A percentile compares a stretch with the other conserved stretches of the same genome.
phyloP scores from a whole-genome alignment of 2,329 filamentous ascomycete species.

The Beauveria asiatica region DNA sequence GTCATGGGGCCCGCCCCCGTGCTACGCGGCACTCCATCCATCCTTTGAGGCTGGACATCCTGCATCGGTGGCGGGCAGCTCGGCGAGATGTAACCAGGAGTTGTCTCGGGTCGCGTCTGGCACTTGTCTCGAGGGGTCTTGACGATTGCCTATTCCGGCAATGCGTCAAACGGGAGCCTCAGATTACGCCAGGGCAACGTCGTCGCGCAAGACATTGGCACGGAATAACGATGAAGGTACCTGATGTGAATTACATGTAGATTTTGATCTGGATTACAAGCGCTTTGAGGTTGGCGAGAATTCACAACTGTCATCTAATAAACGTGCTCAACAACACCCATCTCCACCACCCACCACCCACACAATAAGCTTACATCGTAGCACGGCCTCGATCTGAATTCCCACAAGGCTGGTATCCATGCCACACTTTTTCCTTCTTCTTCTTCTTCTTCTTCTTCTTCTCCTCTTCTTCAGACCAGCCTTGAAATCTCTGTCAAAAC shows the following conservation, averaged over 20 bases:
- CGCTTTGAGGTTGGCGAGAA: neutral
- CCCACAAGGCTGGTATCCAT: neutral
- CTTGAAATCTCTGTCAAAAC: neutral
- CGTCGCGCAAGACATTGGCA: too few species aligned
- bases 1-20: neutral
- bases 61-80: neutral
- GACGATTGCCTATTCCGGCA: conserved; percentile 13
- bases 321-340: neutral
- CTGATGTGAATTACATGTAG: neutral
- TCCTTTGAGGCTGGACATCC: too few species aligned
- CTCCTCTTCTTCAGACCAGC: neutral
- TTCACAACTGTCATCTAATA: neutral
- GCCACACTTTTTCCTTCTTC: neutral
- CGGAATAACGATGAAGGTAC: neutral
- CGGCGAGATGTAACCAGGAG: conserved; percentile 23
- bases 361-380: conserved; percentile 1
- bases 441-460: neutral
- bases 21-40: neutral
- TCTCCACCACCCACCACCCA: neutral
- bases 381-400: conserved; percentile 1
- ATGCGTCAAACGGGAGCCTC: conserved; percentile 10
- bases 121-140: conserved; percentile 13
- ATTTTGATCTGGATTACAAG: neutral
- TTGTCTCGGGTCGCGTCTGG: conserved; percentile 28
- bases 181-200: neutral